phyloP scores from a whole-genome alignment of 345 rosid species.

The Microthlaspi erraticum region DNA sequence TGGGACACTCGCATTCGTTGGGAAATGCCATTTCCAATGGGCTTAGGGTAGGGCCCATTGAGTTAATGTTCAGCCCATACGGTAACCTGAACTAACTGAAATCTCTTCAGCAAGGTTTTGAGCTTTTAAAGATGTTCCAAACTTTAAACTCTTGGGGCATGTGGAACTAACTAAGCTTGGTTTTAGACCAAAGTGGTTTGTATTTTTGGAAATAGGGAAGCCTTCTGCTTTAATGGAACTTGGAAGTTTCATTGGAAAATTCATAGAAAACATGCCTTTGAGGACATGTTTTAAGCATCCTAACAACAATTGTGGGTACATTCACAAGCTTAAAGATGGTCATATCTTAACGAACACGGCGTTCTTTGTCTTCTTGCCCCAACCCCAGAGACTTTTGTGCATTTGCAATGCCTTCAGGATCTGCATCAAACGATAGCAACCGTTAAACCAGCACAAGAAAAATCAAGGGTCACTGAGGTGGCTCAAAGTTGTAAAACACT shows the following conservation, averaged over 20 bases:
- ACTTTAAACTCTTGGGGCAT: not conserved
- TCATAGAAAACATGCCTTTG: constrained; percentile 25
- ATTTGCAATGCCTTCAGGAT: constrained; percentile 94
- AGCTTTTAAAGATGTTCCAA: constrained; percentile 1
- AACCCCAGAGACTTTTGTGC: constrained; percentile 93
- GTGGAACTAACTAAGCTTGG: not conserved
- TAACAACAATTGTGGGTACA: constrained; percentile 1
- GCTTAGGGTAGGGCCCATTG: not conserved
- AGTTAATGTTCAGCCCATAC: not conserved
- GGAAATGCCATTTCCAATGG: not conserved
- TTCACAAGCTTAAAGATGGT: constrained; percentile 21
- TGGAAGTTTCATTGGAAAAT: not conserved
- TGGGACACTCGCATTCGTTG: not conserved
- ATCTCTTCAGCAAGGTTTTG: not conserved
- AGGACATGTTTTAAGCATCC: constrained; percentile 17
- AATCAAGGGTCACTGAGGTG: not conserved
- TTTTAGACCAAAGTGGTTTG: not conserved
- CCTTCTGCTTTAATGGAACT: constrained; percentile 14
- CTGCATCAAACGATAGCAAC: constrained; percentile 46
- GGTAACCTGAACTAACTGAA: not conserved
- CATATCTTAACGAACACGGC: constrained; percentile 63
- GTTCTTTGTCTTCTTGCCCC: constrained; percentile 92
- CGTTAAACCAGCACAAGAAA: constrained; percentile 7
- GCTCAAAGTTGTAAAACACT: not conserved
- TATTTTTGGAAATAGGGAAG: not conserved